A percentile compares a stretch with the other conserved stretches of the same genome.
phyloP scores from a whole-genome alignment of 371 early-diverging fungal species.

The Mucor racemosus region DNA sequence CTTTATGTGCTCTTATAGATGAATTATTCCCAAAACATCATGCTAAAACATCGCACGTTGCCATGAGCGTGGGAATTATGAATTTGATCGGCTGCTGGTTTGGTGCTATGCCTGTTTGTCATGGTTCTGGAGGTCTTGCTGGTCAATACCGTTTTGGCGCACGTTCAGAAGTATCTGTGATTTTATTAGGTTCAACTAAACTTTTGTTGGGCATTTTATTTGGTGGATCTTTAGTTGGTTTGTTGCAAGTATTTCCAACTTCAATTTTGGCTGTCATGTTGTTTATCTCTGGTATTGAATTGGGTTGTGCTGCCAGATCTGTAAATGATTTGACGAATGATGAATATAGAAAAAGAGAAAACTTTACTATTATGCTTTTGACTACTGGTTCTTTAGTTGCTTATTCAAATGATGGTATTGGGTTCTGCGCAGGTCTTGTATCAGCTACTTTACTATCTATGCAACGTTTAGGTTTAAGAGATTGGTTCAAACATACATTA shows the following conservation, averaged over 20 bases:
- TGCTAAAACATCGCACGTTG: slow-evolving; percentile 62
- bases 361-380: slow-evolving; percentile 70
- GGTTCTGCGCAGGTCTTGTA: slow-evolving; percentile 72
- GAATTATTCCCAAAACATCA: slow-evolving; percentile 81
- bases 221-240: slow-evolving; percentile 76
- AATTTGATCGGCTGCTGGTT: slow-evolving; percentile 87
- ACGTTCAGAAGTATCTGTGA: slow-evolving; percentile 79
- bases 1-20: slow-evolving; percentile 76
- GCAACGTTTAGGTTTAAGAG: slow-evolving; percentile 41
- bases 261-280: slow-evolving; percentile 87
- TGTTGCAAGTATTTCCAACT: slow-evolving; percentile 74
- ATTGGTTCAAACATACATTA: slow-evolving; percentile 20
- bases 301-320: slow-evolving; percentile 61
- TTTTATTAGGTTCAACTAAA: slow-evolving; percentile 78
- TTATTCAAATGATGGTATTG: slow-evolving; percentile 84
- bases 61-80: slow-evolving; percentile 81
- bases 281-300: slow-evolving; percentile 80
- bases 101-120: slow-evolving; percentile 85
- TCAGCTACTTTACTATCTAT: slow-evolving; percentile 50
- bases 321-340: slow-evolving; percentile 50
- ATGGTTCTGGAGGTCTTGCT: slow-evolving; percentile 89
- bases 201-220: slow-evolving; percentile 78
- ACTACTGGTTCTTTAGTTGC: slow-evolving; percentile 75
- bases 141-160: slow-evolving; percentile 95
- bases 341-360: slow-evolving; percentile 54